Conservation (phyloP, 768 basidiomycete genomes). For the Mycena belliarum region DNA sequence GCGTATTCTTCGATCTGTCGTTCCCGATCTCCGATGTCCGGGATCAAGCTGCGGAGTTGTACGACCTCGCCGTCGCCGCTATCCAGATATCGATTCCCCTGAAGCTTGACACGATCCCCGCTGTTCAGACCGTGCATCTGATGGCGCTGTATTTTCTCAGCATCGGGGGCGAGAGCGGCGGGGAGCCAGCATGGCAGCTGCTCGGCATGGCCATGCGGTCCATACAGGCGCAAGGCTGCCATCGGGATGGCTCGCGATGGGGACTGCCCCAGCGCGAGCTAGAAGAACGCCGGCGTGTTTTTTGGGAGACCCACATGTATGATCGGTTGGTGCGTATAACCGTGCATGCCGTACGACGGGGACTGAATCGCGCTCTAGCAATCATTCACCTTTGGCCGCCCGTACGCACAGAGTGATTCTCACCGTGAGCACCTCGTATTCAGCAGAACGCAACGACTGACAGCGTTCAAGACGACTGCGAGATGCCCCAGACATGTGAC, state of each 20-base stretch:
- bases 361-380: constrained; percentile 13
- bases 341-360: not conserved
- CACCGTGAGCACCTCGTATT: constrained; percentile 15
- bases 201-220: constrained; percentile 26
- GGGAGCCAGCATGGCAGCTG: constrained; percentile 26
- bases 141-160: constrained; percentile 25
- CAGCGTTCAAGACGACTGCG: constrained; percentile 21
- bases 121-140: constrained; percentile 24
- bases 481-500: constrained; percentile 28
- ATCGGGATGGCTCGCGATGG: constrained; percentile 27
- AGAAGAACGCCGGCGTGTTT: constrained; percentile 25
- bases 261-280: constrained; percentile 19
- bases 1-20: constrained; percentile 24
- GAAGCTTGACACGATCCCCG: constrained; percentile 24
- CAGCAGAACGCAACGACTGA: not conserved
- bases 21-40: constrained; percentile 11
- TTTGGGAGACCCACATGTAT: constrained; percentile 26
- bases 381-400: constrained; percentile 27
- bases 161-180: constrained; percentile 22
- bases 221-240: constrained; percentile 27
- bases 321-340: constrained; percentile 25
- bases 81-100: constrained; percentile 22
- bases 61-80: constrained; percentile 20
- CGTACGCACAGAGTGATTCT: constrained; percentile 21
- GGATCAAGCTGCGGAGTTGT: constrained; percentile 15